Evolutionary conservation across 768 basidiomycete genomes (phyloP).

Genomic region (button mushroom (Agaricus bisporus)): DNA sequence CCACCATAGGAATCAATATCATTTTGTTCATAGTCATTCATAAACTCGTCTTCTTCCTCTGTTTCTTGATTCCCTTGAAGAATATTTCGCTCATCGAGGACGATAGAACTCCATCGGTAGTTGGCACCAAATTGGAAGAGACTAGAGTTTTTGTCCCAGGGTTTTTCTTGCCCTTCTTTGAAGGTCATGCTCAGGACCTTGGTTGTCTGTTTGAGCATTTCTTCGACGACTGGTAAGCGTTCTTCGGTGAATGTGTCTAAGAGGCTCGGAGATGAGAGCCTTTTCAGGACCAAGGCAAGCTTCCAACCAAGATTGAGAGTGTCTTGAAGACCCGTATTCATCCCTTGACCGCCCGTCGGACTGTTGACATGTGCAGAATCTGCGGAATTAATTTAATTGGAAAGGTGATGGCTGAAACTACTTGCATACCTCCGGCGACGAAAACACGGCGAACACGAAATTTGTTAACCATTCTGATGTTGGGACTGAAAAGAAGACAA

Average conservation of each 20-base stretch:
- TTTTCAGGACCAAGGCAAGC: conserved; percentile 25
- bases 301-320: conserved; percentile 34
- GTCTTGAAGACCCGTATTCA: conserved; percentile 28
- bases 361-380: conserved; percentile 40
- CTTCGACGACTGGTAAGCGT: conserved; percentile 29
- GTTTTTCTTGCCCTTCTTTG: conserved; percentile 11
- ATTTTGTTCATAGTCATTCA: conserved; percentile 12
- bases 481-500: conserved; percentile 24
- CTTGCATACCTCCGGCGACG: conserved; percentile 33
- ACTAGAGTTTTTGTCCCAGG: conserved; percentile 8
- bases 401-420: background rate
- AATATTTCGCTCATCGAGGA: conserved; percentile 33
- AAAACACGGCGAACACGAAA: conserved; percentile 36
- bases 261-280: conserved; percentile 19
- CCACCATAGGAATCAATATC: conserved; percentile 17
- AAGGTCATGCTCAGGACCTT: conserved; percentile 10
- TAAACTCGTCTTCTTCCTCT: conserved; percentile 8
- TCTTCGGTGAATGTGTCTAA: conserved; percentile 28
- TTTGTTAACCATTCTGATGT: conserved; percentile 38
- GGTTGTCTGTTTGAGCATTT: conserved; percentile 27
- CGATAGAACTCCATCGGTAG: conserved; percentile 44
- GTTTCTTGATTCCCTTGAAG: conserved; percentile 11
- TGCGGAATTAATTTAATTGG: conserved; percentile 9
- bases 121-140: conserved; percentile 44
- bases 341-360: conserved; percentile 25